phyloP scores from a whole-genome alignment of 2,329 filamentous ascomycete genomes.

The Neurospora sp. region DNA sequence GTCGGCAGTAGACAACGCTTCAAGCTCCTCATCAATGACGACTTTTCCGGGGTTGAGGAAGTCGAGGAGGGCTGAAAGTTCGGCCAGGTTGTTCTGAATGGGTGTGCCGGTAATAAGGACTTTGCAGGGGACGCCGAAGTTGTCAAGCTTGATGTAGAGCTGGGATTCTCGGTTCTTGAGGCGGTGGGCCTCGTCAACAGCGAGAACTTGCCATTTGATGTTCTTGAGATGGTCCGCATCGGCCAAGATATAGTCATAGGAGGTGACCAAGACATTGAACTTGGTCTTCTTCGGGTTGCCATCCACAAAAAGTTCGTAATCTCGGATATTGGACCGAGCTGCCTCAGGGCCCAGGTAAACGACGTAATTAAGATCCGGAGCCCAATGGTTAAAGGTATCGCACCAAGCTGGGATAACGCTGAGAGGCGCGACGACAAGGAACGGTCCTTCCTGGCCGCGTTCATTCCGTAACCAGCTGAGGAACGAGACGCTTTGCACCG shows the following conservation, averaged over 20 bases:
- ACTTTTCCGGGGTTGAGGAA: slow-evolving; percentile 95
- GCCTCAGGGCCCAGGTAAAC: slow-evolving; percentile 88
- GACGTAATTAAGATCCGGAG: slow-evolving; percentile 92
- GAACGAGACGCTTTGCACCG: slow-evolving; percentile 93
- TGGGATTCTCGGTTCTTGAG: slow-evolving; percentile 95
- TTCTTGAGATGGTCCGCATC: slow-evolving; percentile 76
- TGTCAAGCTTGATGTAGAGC: slow-evolving; percentile 73
- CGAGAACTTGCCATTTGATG: slow-evolving; percentile 96
- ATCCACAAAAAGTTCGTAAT: slow-evolving; percentile 81
- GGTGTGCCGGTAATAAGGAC: slow-evolving; percentile 94
- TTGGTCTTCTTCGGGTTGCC: slow-evolving; percentile 82
- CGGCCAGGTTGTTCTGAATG: slow-evolving; percentile 92
- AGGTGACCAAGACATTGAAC: slow-evolving; percentile 96
- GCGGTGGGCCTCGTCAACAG: slow-evolving; percentile 92
- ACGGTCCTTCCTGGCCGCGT: slow-evolving; percentile 82
- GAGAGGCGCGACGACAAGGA: slow-evolving; percentile 91
- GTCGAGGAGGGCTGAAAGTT: slow-evolving; percentile 85
- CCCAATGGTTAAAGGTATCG: slow-evolving; percentile 94
- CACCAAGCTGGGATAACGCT: slow-evolving; percentile 98
- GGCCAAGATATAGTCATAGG: slow-evolving; percentile 88
- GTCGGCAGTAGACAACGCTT: slow-evolving; percentile 50
- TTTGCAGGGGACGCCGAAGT: slow-evolving; percentile 80
- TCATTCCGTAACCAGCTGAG: slow-evolving; percentile 94
- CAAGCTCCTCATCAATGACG: slow-evolving; percentile 82
- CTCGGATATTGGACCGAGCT: slow-evolving; percentile 75